Conservation (phyloP, 306 rosid species). For the Abrus precatorius region DNA sequence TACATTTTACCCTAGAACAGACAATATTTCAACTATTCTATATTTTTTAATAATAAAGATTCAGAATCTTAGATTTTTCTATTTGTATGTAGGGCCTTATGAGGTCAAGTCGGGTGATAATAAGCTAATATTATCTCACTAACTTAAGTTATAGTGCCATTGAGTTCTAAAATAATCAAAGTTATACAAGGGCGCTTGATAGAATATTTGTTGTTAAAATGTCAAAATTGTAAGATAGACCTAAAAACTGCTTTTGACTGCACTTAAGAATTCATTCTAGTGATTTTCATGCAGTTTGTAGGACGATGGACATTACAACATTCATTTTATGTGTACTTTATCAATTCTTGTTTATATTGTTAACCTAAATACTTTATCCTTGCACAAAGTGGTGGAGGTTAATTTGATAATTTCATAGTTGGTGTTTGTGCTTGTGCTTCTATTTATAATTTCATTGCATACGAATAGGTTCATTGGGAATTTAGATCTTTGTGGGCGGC, state of each 20-base stretch:
- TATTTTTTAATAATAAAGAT: background rate
- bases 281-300: too few species aligned
- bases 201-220: background rate
- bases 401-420: background rate
- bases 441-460: conserved; percentile 21
- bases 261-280: too few species aligned
- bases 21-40: background rate
- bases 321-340: background rate
- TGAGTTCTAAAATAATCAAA: conserved; percentile 4
- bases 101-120: background rate
- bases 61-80: background rate
- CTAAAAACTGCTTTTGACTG: too few species aligned
- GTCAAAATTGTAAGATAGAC: background rate
- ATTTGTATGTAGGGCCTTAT: background rate
- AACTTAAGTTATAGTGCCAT: background rate
- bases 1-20: background rate
- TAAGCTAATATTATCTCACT: too few species aligned
- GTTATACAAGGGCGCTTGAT: background rate
- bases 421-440: background rate
- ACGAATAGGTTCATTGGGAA: conserved; percentile 79
- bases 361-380: background rate
- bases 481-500: conserved; percentile 92
- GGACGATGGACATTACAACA: background rate
- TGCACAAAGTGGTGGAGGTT: conserved; percentile 1
- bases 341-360: background rate